Evolutionary conservation across 495 filamentous ascomycete species (phyloP).

Genomic region (Lindgomyces ingoldianus): DNA sequence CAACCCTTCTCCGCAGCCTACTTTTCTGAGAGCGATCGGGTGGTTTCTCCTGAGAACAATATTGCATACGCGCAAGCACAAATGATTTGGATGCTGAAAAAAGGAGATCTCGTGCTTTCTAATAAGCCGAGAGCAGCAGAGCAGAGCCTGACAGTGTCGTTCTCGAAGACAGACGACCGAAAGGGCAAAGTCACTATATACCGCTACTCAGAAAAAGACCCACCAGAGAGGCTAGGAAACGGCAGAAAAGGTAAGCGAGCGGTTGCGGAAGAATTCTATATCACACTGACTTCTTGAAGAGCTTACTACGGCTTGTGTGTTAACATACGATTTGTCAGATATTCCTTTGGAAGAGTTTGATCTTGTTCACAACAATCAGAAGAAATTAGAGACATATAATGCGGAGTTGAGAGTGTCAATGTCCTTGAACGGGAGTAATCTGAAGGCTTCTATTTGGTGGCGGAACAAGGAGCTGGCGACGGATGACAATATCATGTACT

Average conservation of each 20-base stretch:
- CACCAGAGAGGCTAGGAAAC: background rate
- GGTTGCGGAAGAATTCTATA: background rate
- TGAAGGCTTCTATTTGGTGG: background rate
- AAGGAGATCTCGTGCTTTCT: conserved; percentile 17
- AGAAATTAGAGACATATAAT: background rate
- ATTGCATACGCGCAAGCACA: conserved; percentile 9
- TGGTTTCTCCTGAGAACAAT: background rate
- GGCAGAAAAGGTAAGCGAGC: background rate
- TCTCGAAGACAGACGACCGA: background rate
- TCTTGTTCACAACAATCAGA: background rate
- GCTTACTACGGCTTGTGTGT: background rate
- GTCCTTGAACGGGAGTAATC: background rate
- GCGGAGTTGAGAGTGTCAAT: background rate
- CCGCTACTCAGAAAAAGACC: conserved; percentile 5
- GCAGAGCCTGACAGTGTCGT: background rate
- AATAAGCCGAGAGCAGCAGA: background rate
- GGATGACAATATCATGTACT: background rate
- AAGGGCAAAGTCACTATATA: background rate
- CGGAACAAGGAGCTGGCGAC: background rate
- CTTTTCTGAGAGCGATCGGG: background rate
- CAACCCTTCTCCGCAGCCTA: conserved; percentile 5
- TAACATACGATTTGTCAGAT: background rate
- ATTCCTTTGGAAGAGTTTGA: background rate
- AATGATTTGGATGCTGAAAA: conserved; percentile 21
- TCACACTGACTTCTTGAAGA: background rate